A percentile compares a stretch with the other conserved stretches of the same genome.
Conservation (phyloP, 1,284 basidiomycete species). For the Ustilago bromivora region DNA sequence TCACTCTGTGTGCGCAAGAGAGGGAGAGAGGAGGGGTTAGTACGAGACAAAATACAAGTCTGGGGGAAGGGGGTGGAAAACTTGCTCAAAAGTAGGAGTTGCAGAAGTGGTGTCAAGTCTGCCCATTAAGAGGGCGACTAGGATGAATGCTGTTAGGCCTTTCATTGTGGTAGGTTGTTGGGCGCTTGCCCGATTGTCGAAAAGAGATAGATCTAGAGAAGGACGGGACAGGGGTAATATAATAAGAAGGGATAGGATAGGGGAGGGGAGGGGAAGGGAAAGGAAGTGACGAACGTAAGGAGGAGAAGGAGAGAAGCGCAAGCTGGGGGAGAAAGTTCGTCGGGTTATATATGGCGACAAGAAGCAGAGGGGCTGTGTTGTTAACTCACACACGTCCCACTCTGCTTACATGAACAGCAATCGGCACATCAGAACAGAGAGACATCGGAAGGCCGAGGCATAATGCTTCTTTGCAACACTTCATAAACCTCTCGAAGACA, state of each 20-base stretch:
- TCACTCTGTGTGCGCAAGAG: not conserved
- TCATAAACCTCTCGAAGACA: not conserved
- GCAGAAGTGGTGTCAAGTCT: slow-evolving; percentile 14
- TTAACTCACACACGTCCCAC: not conserved
- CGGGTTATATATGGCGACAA: slow-evolving; percentile 8
- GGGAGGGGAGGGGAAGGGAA: not conserved
- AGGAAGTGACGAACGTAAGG: not conserved
- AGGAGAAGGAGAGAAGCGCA: not conserved
- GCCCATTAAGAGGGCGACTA: slow-evolving; percentile 19
- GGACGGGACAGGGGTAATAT: not conserved
- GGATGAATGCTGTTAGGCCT: slow-evolving; percentile 10
- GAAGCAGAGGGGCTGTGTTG: not conserved
- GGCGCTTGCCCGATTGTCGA: not conserved
- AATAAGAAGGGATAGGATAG: not conserved
- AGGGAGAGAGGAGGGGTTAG: slow-evolving; percentile 2
- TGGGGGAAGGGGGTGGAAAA: not conserved
- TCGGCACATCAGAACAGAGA: not conserved
- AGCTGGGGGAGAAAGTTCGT: not conserved
- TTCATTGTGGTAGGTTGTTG: slow-evolving; percentile 9
- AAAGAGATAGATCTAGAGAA: not conserved
- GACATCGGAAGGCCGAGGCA: not conserved
- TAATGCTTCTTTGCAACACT: not conserved
- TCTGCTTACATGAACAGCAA: not conserved
- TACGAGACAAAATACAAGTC: not conserved
- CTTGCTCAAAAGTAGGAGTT: slow-evolving; percentile 22